phyloP scores from a whole-genome alignment of 2,329 filamentous ascomycete genomes.

The Penicillium psychrosexuale region DNA sequence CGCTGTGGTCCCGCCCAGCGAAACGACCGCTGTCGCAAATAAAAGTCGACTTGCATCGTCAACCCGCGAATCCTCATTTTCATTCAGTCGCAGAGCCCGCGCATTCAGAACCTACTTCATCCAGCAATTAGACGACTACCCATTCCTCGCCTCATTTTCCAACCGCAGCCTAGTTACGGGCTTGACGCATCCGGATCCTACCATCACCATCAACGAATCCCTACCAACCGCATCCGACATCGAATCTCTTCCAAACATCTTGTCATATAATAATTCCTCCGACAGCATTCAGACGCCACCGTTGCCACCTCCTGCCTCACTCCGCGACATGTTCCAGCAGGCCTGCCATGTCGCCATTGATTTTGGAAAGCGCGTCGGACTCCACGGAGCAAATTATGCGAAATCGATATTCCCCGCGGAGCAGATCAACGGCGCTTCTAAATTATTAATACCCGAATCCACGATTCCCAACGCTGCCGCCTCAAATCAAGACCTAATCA shows the following conservation, averaged over 20 bases:
- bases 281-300: background rate
- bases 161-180: slow-evolving; percentile 14
- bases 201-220: slow-evolving; percentile 14
- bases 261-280: background rate
- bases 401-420: slow-evolving; percentile 3
- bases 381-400: slow-evolving; percentile 1
- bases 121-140: slow-evolving; percentile 29
- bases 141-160: slow-evolving; percentile 21
- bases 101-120: slow-evolving; percentile 33
- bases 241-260: slow-evolving; percentile 3
- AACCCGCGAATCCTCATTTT: slow-evolving; percentile 22
- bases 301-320: slow-evolving; percentile 8
- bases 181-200: slow-evolving; percentile 6
- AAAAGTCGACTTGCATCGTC: slow-evolving; percentile 16
- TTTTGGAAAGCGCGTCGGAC: slow-evolving; percentile 11
- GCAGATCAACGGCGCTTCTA: background rate
- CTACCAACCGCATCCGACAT: slow-evolving; percentile 5
- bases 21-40: slow-evolving; percentile 21
- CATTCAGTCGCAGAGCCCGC: slow-evolving; percentile 28
- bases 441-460: background rate
- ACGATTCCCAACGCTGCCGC: background rate
- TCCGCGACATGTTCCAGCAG: slow-evolving; percentile 33
- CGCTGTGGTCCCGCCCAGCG: slow-evolving; percentile 10
- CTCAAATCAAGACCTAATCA: slow-evolving; percentile 1
- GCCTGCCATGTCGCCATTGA: slow-evolving; percentile 25